These are phyloP conservation scores for Daldinia grandis DNA, from an alignment of 495 filamentous ascomycete genomes.

Conservation along the genomic window DNA sequence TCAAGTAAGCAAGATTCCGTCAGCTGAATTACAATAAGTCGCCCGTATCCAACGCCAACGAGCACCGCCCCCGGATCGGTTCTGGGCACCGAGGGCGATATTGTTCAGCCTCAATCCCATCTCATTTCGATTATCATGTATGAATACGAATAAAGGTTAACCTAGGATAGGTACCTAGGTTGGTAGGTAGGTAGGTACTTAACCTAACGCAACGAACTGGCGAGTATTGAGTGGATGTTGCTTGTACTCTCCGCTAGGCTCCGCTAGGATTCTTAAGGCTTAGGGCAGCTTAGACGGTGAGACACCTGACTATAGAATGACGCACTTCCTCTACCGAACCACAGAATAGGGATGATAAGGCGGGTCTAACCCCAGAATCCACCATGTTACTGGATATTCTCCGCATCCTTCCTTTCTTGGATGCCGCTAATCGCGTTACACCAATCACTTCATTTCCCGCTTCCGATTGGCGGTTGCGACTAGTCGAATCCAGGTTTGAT, in stretches of 20 bases:
- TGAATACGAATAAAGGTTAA: conserved; percentile 2
- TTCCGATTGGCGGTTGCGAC: not conserved
- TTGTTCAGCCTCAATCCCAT: conserved; percentile 12
- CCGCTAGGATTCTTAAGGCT: conserved; percentile 21
- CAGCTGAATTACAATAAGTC: not conserved
- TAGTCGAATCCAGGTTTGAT: not conserved
- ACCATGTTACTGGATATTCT: conserved; percentile 22
- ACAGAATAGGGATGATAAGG: conserved; percentile 19
- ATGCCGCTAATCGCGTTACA: not conserved
- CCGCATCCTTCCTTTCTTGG: conserved; percentile 23
- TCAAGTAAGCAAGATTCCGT: not conserved
- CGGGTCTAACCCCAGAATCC: conserved; percentile 6
- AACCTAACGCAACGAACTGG: too few species aligned
- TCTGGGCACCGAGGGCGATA: not conserved
- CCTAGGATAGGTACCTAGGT: too few species aligned
- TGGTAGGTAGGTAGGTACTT: not conserved
- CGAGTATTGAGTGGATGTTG: not conserved
- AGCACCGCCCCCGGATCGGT: conserved; percentile 1
- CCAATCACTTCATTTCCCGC: not conserved
- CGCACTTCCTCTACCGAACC: conserved; percentile 30
- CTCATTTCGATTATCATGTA: not conserved
- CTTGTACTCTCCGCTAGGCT: not conserved
- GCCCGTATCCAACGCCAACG: not conserved
- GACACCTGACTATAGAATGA: conserved; percentile 34
- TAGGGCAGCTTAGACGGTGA: conserved; percentile 11